Percentiles rank a stretch among this genome's conserved stretches.
These are phyloP conservation scores for Diophrys sp. DNA, from an alignment of 73 alveolate genomes.

Conservation along the genomic window DNA sequence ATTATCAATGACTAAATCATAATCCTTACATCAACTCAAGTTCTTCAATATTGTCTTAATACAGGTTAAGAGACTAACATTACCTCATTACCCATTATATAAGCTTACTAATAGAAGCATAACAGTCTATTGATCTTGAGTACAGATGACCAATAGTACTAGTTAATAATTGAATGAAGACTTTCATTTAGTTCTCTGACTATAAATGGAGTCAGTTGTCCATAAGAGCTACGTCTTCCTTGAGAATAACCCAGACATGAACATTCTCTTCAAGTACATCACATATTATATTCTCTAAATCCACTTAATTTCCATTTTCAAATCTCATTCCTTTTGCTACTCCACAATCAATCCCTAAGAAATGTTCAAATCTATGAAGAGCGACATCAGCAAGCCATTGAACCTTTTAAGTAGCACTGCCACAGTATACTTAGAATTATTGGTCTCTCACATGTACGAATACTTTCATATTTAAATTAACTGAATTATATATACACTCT, in stretches of 20 bases:
- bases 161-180: too few species aligned
- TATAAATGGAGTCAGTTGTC: conserved; percentile 3
- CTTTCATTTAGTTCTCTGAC: background rate
- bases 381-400: conserved; percentile 72
- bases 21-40: too few species aligned
- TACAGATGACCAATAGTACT: too few species aligned
- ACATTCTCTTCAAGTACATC: conserved; percentile 56
- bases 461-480: conserved; percentile 46
- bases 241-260: conserved; percentile 65
- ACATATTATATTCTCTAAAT: conserved; percentile 39
- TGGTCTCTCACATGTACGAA: conserved; percentile 68
- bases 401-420: conserved; percentile 60
- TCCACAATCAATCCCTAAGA: conserved; percentile 54
- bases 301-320: conserved; percentile 57
- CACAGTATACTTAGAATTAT: conserved; percentile 52
- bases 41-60: too few species aligned
- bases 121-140: too few species aligned
- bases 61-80: too few species aligned
- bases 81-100: too few species aligned
- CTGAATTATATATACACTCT: too few species aligned
- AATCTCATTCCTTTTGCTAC: conserved; percentile 58
- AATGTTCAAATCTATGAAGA: conserved; percentile 67
- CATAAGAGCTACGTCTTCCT: conserved; percentile 44
- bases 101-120: too few species aligned
- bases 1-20: too few species aligned